Evolutionary conservation across 1,284 basidiomycete genomes (phyloP).

Genomic region (Volvariella volvacea): DNA sequence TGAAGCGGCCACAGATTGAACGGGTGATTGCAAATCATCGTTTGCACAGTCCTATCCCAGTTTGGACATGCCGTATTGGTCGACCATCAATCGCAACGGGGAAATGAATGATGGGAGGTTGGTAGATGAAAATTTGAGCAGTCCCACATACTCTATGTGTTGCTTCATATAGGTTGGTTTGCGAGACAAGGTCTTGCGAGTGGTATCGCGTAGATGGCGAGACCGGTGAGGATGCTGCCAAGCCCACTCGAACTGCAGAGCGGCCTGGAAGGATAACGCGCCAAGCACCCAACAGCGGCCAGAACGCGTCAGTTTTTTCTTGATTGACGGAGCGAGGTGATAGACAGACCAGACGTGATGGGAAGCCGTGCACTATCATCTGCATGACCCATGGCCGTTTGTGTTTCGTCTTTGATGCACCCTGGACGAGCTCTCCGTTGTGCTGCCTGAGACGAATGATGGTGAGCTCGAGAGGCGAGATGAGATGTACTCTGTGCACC

Average conservation of each 20-base stretch:
- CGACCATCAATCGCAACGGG: too few species aligned
- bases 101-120: constrained; percentile 4
- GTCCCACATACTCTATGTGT: constrained; percentile 39
- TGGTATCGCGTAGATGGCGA: constrained; percentile 44
- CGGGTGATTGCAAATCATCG: constrained; percentile 52
- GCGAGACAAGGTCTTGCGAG: constrained; percentile 32
- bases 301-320: background rate
- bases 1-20: constrained; percentile 61
- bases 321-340: background rate
- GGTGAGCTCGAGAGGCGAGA: constrained; percentile 1
- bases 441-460: constrained; percentile 52
- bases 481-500: constrained; percentile 22
- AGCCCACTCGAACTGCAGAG: constrained; percentile 89
- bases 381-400: constrained; percentile 87
- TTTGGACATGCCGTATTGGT: background rate
- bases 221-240: constrained; percentile 75
- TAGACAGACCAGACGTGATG: constrained; percentile 57
- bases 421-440: constrained; percentile 74
- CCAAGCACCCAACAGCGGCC: background rate
- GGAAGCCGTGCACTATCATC: constrained; percentile 85
- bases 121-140: constrained; percentile 4
- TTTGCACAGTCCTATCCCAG: constrained; percentile 39
- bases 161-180: constrained; percentile 27
- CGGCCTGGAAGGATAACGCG: constrained; percentile 35
- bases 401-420: constrained; percentile 68